Percentiles rank a stretch among this genome's conserved stretches.
Conservation (phyloP, 164 flowering plant species). For the Annona cherimola region DNA sequence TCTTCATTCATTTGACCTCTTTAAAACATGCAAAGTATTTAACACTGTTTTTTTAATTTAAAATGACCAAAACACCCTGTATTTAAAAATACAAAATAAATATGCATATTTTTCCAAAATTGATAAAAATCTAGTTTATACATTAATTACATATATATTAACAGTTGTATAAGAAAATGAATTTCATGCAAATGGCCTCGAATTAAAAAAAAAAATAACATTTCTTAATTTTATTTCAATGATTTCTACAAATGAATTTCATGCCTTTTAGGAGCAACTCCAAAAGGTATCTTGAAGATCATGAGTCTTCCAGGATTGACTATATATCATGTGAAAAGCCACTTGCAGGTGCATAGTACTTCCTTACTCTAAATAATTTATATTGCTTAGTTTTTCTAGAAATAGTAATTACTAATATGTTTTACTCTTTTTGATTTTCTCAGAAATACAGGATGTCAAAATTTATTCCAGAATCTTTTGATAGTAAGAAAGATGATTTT, state of each 20-base stretch:
- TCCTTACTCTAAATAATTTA: neutral
- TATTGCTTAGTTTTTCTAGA: neutral
- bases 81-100: no score
- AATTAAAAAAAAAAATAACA: no score
- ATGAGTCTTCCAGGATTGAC: slow-evolving; percentile 53
- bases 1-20: neutral
- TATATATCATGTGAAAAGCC: slow-evolving; percentile 74
- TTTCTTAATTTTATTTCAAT: neutral
- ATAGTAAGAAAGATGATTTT: slow-evolving; percentile 25
- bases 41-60: no score
- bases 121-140: neutral
- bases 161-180: no score
- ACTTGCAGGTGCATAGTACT: slow-evolving; percentile 48
- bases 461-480: slow-evolving; percentile 42
- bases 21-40: no score
- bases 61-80: no score
- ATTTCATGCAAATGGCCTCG: no score
- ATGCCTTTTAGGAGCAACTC: slow-evolving; percentile 55
- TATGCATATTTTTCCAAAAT: no score
- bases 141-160: neutral
- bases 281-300: slow-evolving; percentile 60
- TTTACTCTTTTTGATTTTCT: neutral
- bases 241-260: neutral
- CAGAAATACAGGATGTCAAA: slow-evolving; percentile 69
- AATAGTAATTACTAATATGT: neutral